These are phyloP conservation scores for Berberis thunbergii DNA, from an alignment of 164 flowering plant species.

Conservation along the genomic window DNA sequence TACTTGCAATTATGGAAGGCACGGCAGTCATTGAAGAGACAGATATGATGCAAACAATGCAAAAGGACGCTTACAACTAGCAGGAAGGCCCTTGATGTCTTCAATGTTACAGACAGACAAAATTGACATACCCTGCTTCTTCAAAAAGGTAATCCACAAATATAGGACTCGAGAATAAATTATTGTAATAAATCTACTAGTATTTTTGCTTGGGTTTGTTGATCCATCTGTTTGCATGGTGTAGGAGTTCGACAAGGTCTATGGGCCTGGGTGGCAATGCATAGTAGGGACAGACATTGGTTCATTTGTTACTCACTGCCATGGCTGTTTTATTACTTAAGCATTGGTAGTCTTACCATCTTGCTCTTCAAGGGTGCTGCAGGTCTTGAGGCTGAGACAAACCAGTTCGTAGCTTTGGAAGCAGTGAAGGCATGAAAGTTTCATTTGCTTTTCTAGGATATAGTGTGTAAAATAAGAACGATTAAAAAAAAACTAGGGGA, in stretches of 20 bases:
- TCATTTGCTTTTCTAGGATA: background rate
- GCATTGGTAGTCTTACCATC: constrained; percentile 36
- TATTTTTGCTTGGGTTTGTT: too few species aligned
- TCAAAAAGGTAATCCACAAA: constrained; percentile 47
- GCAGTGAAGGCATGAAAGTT: constrained; percentile 21
- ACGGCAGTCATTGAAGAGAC: constrained; percentile 27
- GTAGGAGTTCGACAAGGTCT: constrained; percentile 55
- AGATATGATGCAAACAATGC: constrained; percentile 29
- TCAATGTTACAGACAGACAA: constrained; percentile 20
- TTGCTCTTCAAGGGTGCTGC: constrained; percentile 63
- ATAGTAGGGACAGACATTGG: constrained; percentile 80
- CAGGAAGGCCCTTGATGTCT: constrained; percentile 23
- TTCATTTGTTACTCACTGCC: constrained; percentile 77
- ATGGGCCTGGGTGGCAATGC: constrained; percentile 43
- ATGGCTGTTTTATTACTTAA: constrained; percentile 57
- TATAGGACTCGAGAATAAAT: too few species aligned
- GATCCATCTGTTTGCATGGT: background rate
- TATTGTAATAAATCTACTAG: too few species aligned
- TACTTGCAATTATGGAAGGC: constrained; percentile 22
- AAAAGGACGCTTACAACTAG: constrained; percentile 21
- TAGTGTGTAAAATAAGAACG: constrained; percentile 1
- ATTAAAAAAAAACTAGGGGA: background rate
- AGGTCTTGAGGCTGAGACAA: constrained; percentile 17
- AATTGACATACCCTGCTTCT: constrained; percentile 39
- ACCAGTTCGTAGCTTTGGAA: constrained; percentile 24